These are phyloP conservation scores for Hymenoscyphus linearis DNA, from an alignment of 2,329 filamentous ascomycete genomes.

Conservation along the genomic window DNA sequence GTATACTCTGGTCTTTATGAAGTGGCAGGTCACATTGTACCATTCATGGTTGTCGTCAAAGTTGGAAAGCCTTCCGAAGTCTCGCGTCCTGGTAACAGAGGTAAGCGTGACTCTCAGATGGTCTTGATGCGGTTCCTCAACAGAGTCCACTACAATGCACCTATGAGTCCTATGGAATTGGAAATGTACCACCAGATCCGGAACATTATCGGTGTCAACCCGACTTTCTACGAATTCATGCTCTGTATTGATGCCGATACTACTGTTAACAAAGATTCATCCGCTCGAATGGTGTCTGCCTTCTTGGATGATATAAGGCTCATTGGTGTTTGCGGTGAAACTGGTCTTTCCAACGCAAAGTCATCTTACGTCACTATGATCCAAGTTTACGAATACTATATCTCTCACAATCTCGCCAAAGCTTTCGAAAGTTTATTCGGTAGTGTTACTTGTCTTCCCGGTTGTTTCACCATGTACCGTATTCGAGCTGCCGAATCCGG, in stretches of 20 bases:
- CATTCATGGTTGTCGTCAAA: conserved; percentile 95
- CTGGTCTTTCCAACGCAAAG: conserved; percentile 86
- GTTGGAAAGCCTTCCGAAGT: conserved; percentile 81
- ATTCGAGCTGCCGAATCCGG: conserved; percentile 90
- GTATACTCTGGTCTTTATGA: conserved; percentile 97
- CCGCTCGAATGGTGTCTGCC: conserved; percentile 83
- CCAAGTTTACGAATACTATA: conserved; percentile 99
- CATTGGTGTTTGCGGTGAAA: conserved; percentile 95
- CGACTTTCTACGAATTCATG: conserved; percentile 96
- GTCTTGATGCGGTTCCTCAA: conserved; percentile 98
- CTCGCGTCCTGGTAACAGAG: conserved; percentile 80
- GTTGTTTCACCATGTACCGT: conserved; percentile 99
- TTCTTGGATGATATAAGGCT: conserved; percentile 89
- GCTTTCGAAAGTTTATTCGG: conserved; percentile 97
- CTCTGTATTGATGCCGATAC: conserved; percentile 97
- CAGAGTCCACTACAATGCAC: conserved; percentile 92
- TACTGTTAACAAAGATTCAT: conserved; percentile 82
- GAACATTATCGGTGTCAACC: conserved; percentile 98
- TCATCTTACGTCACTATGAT: conserved; percentile 96
- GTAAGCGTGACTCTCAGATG: conserved; percentile 99
- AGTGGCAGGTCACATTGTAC: conserved; percentile 95
- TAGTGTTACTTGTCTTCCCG: conserved; percentile 93
- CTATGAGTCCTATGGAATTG: conserved; percentile 94
- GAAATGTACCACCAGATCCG: conserved; percentile 99
- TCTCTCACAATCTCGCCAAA: conserved; percentile 94